Evolutionary conservation across 495 filamentous ascomycete genomes (phyloP).

Genomic region (Hypoxylon trugodes): DNA sequence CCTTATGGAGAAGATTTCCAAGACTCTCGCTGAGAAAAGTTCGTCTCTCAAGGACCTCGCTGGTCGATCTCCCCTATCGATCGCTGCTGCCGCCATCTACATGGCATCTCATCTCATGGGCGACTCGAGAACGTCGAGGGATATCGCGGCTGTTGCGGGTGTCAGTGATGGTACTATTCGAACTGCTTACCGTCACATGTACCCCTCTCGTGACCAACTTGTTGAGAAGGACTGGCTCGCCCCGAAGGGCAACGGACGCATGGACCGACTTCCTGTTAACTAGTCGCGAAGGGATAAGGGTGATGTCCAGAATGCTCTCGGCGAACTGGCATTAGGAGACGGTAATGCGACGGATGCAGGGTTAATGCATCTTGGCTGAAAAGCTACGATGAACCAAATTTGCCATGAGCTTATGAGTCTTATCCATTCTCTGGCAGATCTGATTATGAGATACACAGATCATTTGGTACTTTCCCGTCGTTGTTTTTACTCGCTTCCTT

Average conservation of each 20-base stretch:
- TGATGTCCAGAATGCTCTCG: neutral
- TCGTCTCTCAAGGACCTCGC: constrained; percentile 78
- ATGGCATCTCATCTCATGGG: constrained; percentile 88
- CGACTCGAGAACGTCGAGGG: constrained; percentile 78
- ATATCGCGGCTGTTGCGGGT: constrained; percentile 80
- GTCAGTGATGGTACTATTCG: constrained; percentile 97
- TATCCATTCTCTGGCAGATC: neutral
- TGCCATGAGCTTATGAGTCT: neutral
- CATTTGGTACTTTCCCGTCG: neutral
- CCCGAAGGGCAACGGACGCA: constrained; percentile 69
- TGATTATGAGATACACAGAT: neutral
- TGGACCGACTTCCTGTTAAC: constrained; percentile 69
- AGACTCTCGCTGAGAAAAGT: constrained; percentile 76
- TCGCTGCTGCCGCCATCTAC: constrained; percentile 95
- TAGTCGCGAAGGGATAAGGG: constrained; percentile 13
- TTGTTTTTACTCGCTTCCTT: neutral
- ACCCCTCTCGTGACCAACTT: constrained; percentile 73
- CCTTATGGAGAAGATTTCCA: constrained; percentile 73
- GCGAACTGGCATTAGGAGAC: neutral
- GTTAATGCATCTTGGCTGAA: neutral
- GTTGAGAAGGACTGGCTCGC: constrained; percentile 78
- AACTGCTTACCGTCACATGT: constrained; percentile 90
- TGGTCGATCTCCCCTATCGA: constrained; percentile 91
- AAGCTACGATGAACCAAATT: neutral
- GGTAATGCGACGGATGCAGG: too few species aligned